Conservation (phyloP, 495 filamentous ascomycete species). For the Terfezia claveryi region DNA sequence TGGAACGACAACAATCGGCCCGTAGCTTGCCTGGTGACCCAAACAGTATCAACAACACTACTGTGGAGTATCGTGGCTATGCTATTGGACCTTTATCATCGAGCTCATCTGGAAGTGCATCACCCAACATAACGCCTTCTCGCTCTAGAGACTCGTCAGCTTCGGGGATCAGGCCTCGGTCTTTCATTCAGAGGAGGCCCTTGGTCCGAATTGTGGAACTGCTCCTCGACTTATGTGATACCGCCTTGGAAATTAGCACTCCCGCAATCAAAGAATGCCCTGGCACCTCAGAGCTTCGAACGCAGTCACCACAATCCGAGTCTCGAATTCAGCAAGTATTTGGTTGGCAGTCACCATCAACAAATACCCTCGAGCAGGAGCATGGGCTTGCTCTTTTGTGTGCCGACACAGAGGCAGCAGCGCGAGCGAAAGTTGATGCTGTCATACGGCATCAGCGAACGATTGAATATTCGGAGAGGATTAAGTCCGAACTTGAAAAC, state of each 20-base stretch:
- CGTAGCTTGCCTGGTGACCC: slow-evolving; percentile 36
- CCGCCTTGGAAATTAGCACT: slow-evolving; percentile 79
- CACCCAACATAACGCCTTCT: slow-evolving; percentile 41
- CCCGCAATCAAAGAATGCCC: slow-evolving; percentile 65
- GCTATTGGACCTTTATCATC: slow-evolving; percentile 64
- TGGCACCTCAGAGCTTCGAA: slow-evolving; percentile 48
- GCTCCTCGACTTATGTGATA: slow-evolving; percentile 86
- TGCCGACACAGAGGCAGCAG: slow-evolving; percentile 62
- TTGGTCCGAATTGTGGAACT: slow-evolving; percentile 83
- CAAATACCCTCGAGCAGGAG: slow-evolving; percentile 81
- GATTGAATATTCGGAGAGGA: slow-evolving; percentile 86
- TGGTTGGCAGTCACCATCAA: slow-evolving; percentile 84
- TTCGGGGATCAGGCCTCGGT: slow-evolving; percentile 50
- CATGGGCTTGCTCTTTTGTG: slow-evolving; percentile 74
- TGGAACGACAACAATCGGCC: slow-evolving; percentile 60
- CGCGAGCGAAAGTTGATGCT: slow-evolving; percentile 75
- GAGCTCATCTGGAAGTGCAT: slow-evolving; percentile 38
- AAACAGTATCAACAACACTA: slow-evolving; percentile 9
- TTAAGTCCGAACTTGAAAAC: slow-evolving; percentile 75
- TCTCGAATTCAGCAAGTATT: slow-evolving; percentile 76
- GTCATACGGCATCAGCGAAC: slow-evolving; percentile 78
- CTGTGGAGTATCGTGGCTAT: slow-evolving; percentile 67
- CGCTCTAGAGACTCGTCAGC: slow-evolving; percentile 64
- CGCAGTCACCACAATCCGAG: slow-evolving; percentile 86
- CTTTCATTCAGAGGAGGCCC: slow-evolving; percentile 72